These are phyloP conservation scores for Akanthomyces uredinophilus DNA, from an alignment of 2,329 filamentous ascomycete genomes.

Conservation along the genomic window DNA sequence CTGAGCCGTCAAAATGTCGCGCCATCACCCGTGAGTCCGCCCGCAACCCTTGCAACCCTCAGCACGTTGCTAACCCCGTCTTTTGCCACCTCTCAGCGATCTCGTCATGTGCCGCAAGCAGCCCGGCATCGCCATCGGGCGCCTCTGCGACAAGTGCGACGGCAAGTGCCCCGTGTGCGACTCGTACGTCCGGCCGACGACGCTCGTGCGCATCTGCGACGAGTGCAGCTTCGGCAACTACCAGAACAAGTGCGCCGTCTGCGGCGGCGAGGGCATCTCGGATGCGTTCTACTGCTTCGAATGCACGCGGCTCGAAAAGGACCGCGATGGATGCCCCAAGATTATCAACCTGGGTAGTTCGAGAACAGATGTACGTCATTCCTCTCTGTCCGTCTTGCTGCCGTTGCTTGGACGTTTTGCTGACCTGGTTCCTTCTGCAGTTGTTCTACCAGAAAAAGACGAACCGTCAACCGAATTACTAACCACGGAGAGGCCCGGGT, in stretches of 20 bases:
- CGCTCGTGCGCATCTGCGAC: conserved; percentile 96
- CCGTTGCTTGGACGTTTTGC: neutral
- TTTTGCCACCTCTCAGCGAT: conserved; percentile 52
- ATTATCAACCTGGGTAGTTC: conserved; percentile 97
- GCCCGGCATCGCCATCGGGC: conserved; percentile 93
- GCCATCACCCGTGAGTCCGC: conserved; percentile 76
- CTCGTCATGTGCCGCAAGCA: conserved; percentile 99
- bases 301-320: conserved; percentile 93
- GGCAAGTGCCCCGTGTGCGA: conserved; percentile 99
- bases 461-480: conserved; percentile 54
- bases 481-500: conserved; percentile 45
- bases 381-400: neutral
- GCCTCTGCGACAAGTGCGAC: conserved; percentile 99
- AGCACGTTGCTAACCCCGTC: neutral
- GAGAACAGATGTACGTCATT: conserved; percentile 72
- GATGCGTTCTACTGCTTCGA: conserved; percentile 99
- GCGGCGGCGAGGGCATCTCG: conserved; percentile 94
- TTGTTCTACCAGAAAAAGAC: conserved; percentile 64
- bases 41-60: neutral
- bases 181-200: conserved; percentile 96
- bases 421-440: conserved; percentile 28
- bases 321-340: conserved; percentile 95
- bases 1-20: conserved; percentile 60
- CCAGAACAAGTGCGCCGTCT: conserved; percentile 99
- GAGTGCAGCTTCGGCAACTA: conserved; percentile 99